Evolutionary conservation across 106 monocot genomes (phyloP).

Genomic region (Ottelia alismoides): DNA sequence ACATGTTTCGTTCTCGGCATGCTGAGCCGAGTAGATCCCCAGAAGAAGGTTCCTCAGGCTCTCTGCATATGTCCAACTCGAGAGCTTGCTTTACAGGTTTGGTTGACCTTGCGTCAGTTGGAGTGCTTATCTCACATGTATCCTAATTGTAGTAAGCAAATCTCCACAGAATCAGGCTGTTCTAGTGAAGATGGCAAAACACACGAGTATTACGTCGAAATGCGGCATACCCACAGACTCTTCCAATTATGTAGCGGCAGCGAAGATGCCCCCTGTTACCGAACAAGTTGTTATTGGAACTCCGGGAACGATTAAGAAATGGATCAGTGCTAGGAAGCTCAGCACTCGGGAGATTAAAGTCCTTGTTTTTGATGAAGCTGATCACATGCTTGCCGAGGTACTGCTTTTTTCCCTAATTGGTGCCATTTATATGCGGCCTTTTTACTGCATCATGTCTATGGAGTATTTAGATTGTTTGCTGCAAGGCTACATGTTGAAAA

Average conservation of each 20-base stretch:
- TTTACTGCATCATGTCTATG: too few species aligned
- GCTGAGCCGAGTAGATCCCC: constrained; percentile 79
- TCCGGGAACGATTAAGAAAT: constrained; percentile 90
- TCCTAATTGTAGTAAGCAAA: background rate
- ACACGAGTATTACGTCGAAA: constrained; percentile 71
- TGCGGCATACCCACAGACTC: constrained; percentile 66
- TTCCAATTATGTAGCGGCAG: constrained; percentile 40
- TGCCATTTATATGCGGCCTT: too few species aligned
- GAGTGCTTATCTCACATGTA: background rate
- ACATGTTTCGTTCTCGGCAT: constrained; percentile 97
- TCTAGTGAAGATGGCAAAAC: constrained; percentile 78
- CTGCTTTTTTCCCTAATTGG: background rate
- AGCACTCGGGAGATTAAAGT: constrained; percentile 55
- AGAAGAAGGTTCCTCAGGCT: constrained; percentile 54
- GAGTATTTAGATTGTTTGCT: too few species aligned
- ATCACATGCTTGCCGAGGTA: constrained; percentile 90
- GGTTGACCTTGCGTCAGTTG: background rate
- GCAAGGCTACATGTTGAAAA: too few species aligned
- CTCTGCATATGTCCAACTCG: constrained; percentile 91
- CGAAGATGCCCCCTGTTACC: constrained; percentile 53
- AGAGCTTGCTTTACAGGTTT: constrained; percentile 69
- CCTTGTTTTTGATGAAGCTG: constrained; percentile 96
- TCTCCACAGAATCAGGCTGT: constrained; percentile 66
- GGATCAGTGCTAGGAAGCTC: constrained; percentile 57
- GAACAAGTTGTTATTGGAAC: constrained; percentile 95